A percentile compares a stretch with the other conserved stretches of the same genome.
phyloP scores from a whole-genome alignment of 1,284 basidiomycete genomes.

The Sanghuangporus weigelae region DNA sequence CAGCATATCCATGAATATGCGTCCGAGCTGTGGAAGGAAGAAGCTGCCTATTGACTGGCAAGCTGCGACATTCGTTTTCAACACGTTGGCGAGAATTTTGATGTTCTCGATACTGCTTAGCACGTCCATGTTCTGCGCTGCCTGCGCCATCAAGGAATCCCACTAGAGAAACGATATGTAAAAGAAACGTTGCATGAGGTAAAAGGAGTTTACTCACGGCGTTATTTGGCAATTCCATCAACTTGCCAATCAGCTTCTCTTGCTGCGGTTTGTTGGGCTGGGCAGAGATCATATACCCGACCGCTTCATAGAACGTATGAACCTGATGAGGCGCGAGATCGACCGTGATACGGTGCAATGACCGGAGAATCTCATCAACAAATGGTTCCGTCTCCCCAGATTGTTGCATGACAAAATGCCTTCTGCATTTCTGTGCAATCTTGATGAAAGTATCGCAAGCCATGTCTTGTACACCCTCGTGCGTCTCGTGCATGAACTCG shows the following conservation, averaged over 20 bases:
- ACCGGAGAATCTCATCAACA: conserved; percentile 94
- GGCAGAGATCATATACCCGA: conserved; percentile 99
- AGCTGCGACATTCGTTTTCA: conserved; percentile 98
- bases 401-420: conserved; percentile 99
- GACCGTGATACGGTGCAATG: conserved; percentile 90
- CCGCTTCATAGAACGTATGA: conserved; percentile 96
- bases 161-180: conserved; percentile 49
- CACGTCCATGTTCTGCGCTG: conserved; percentile 90
- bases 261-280: conserved; percentile 98
- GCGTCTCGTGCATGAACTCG: conserved; percentile 99
- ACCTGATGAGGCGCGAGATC: conserved; percentile 95
- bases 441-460: conserved; percentile 99
- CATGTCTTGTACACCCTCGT: conserved; percentile 99
- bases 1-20: conserved; percentile 98
- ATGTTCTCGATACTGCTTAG: conserved; percentile 91
- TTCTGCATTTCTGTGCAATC: conserved; percentile 97
- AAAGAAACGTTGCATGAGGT: not conserved
- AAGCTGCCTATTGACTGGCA: conserved; percentile 97
- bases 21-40: conserved; percentile 94
- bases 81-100: conserved; percentile 94
- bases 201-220: conserved; percentile 55
- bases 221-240: conserved; percentile 98
- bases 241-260: conserved; percentile 89
- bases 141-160: conserved; percentile 97
- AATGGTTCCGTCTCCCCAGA: conserved; percentile 97